phyloP scores from a whole-genome alignment of 257 asterid species.

The Solanum virginianum region DNA sequence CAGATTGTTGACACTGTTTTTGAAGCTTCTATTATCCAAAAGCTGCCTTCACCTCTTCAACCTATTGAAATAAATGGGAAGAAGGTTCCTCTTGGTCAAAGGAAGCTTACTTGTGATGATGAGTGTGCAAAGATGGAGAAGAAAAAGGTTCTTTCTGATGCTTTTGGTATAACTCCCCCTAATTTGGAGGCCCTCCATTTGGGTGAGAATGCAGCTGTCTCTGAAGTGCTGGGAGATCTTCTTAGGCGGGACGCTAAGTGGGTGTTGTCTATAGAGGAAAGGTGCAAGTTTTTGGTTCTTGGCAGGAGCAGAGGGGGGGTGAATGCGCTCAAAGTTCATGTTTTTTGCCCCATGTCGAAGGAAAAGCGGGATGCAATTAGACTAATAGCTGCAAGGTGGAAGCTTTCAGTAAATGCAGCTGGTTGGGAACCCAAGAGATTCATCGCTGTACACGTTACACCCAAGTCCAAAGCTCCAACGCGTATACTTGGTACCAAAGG shows the following conservation, averaged over 20 bases:
- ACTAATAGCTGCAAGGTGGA: conserved; percentile 94
- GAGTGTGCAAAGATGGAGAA: conserved; percentile 84
- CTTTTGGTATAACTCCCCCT: conserved; percentile 58
- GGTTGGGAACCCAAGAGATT: conserved; percentile 99
- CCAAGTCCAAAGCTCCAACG: conserved; percentile 75
- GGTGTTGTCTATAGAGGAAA: conserved; percentile 80
- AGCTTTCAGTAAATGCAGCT: conserved; percentile 70
- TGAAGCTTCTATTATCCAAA: conserved; percentile 64
- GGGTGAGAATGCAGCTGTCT: conserved; percentile 70
- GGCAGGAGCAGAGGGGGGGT: conserved; percentile 73
- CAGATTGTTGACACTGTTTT: conserved; percentile 32
- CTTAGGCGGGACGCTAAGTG: conserved; percentile 93
- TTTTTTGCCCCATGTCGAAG: conserved; percentile 73
- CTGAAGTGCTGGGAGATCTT: conserved; percentile 76
- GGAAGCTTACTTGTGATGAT: conserved; percentile 83
- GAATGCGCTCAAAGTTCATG: conserved; percentile 71
- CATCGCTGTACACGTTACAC: conserved; percentile 61
- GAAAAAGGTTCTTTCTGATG: conserved; percentile 85
- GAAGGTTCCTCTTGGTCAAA: conserved; percentile 72
- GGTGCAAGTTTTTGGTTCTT: conserved; percentile 75
- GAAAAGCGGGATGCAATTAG: conserved; percentile 84
- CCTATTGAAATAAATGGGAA: conserved; percentile 55
- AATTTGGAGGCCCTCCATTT: conserved; percentile 74
- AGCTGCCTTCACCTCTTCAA: conserved; percentile 61
- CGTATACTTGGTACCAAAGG: conserved; percentile 71